Evolutionary conservation across 1,284 basidiomycete genomes (phyloP).

Genomic region (Microstroma glucosiphilum): DNA sequence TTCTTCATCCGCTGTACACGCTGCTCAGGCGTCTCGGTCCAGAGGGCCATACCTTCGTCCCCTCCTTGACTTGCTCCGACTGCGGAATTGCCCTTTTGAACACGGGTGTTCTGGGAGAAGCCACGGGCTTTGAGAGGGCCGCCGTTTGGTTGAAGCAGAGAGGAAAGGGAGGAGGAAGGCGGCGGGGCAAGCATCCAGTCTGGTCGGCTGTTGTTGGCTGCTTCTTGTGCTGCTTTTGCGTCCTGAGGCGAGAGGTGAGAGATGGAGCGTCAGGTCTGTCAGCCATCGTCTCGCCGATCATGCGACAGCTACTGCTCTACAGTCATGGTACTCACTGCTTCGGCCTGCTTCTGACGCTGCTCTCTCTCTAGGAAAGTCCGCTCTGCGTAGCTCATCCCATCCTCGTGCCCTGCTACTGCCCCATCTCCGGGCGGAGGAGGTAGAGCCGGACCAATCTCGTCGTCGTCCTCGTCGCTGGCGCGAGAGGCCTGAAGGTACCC

Average conservation of each 20-base stretch:
- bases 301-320: background rate
- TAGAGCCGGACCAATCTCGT: background rate
- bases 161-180: conserved; percentile 1
- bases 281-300: background rate
- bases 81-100: background rate
- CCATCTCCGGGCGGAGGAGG: conserved; percentile 1
- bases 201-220: background rate
- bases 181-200: conserved; percentile 7
- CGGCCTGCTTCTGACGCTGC: background rate
- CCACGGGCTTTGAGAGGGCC: conserved; percentile 4
- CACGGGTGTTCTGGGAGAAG: background rate
- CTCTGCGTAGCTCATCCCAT: conserved; percentile 7
- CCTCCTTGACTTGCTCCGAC: background rate
- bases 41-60: conserved; percentile 1
- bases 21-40: conserved; percentile 6
- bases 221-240: background rate
- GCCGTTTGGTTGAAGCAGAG: background rate
- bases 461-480: conserved; percentile 1
- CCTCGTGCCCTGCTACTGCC: background rate
- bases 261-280: background rate
- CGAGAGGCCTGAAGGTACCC: background rate
- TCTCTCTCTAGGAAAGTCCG: conserved; percentile 1
- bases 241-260: background rate
- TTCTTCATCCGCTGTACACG: background rate
- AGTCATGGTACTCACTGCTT: background rate